Evolutionary conservation across 164 flowering plant species (phyloP).

Genomic region (Taxillus chinensis): DNA sequence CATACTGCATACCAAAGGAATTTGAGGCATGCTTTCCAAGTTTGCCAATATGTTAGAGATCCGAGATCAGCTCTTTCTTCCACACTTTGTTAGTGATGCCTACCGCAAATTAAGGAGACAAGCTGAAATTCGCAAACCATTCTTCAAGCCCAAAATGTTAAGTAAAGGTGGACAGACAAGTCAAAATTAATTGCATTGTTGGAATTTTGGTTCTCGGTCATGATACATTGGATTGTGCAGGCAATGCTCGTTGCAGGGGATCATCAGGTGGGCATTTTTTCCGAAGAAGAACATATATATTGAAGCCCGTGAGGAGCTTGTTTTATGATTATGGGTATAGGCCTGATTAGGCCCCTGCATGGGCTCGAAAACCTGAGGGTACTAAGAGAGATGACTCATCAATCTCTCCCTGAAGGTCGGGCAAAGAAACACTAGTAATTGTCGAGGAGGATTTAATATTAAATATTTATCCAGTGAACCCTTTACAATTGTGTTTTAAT

Average conservation of each 20-base stretch:
- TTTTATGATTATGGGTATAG: conserved; percentile 91
- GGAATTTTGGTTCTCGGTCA: not conserved
- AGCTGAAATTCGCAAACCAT: conserved; percentile 95
- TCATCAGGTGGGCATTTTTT: conserved; percentile 93
- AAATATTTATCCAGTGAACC: too few species aligned
- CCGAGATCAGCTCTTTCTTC: conserved; percentile 5
- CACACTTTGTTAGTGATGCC: conserved; percentile 92
- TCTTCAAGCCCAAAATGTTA: conserved; percentile 88
- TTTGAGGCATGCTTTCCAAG: not conserved
- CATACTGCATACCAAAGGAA: not conserved
- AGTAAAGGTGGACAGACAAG: conserved; percentile 52
- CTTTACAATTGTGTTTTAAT: too few species aligned
- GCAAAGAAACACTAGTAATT: conserved; percentile 67
- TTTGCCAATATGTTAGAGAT: not conserved
- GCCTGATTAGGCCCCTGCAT: conserved; percentile 76
- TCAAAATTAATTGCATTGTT: not conserved
- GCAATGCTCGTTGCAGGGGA: conserved; percentile 96
- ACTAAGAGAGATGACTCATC: conserved; percentile 64
- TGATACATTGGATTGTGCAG: conserved; percentile 26
- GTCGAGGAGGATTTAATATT: too few species aligned
- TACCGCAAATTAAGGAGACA: conserved; percentile 81
- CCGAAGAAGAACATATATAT: conserved; percentile 67
- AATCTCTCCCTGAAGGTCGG: conserved; percentile 41
- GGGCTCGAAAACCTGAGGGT: conserved; percentile 85
- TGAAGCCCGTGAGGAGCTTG: conserved; percentile 79